Percentiles rank a stretch among this genome's conserved stretches.
phyloP scores from a whole-genome alignment of 2,329 filamentous ascomycete species.

The Ophiostoma triangulosporum region DNA sequence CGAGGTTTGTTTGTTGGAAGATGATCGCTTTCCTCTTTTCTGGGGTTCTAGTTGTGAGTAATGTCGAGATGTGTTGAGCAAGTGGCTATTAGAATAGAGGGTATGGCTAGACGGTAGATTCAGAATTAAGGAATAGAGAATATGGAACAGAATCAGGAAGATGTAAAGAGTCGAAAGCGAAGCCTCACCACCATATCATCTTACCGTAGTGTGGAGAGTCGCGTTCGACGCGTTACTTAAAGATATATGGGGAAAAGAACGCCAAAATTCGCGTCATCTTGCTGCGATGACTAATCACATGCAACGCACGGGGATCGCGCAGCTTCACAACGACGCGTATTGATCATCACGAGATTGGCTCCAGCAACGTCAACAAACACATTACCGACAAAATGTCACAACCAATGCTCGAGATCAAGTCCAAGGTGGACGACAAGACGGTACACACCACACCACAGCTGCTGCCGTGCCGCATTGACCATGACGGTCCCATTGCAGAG shows the following conservation, averaged over 20 bases:
- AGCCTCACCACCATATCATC: too few relatives aligned
- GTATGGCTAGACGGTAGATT: neutral
- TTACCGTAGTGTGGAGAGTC: too few relatives aligned
- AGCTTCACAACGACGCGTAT: too few relatives aligned
- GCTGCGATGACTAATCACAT: too few relatives aligned
- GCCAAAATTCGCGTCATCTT: too few relatives aligned
- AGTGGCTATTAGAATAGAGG: neutral
- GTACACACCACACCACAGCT: conserved; percentile 49
- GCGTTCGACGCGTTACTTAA: too few relatives aligned
- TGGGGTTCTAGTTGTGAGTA: neutral
- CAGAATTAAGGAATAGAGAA: neutral
- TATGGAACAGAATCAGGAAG: neutral
- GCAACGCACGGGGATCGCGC: too few relatives aligned
- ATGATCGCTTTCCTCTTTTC: neutral
- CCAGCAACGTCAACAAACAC: too few relatives aligned
- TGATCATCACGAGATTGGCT: too few relatives aligned
- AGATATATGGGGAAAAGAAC: too few relatives aligned
- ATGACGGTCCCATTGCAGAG: conserved; percentile 57
- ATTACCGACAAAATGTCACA: conserved; percentile 23
- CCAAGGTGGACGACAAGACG: conserved; percentile 8
- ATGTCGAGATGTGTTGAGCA: neutral
- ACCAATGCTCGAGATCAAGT: conserved; percentile 28
- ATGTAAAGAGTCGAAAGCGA: neutral
- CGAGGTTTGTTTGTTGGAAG: neutral
- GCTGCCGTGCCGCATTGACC: conserved; percentile 67